Evolutionary conservation across 1,139 yeast species (phyloP).

Genomic region (Yamadazyma dushanensis): DNA sequence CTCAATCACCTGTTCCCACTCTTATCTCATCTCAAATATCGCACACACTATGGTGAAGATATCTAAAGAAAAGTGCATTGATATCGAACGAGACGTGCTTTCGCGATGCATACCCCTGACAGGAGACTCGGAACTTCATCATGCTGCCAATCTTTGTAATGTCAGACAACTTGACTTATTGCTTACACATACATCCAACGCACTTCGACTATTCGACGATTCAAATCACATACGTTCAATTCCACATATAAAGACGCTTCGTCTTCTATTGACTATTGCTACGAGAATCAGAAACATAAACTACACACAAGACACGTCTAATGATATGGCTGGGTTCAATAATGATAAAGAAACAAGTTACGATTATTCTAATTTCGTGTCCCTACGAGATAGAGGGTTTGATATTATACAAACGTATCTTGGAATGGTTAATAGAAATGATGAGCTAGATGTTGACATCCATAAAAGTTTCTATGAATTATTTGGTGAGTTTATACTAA

Average conservation of each 20-base stretch:
- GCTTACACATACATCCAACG: slow-evolving; percentile 25
- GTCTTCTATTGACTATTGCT: slow-evolving; percentile 33
- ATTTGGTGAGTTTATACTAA: neutral
- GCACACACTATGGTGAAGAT: neutral
- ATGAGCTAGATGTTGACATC: neutral
- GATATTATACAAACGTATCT: no score
- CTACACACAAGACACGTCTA: slow-evolving; percentile 23
- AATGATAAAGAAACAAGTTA: slow-evolving; percentile 22
- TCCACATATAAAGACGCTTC: slow-evolving; percentile 22
- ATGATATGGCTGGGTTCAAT: slow-evolving; percentile 22
- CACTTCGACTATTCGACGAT: neutral
- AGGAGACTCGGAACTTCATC: slow-evolving; percentile 9
- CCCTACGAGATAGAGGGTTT: slow-evolving; percentile 26
- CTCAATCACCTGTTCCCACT: neutral
- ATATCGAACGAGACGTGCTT: slow-evolving; percentile 9
- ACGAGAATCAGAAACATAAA: slow-evolving; percentile 27
- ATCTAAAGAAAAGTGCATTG: neutral
- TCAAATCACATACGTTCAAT: neutral
- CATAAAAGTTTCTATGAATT: neutral
- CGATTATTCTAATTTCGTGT: slow-evolving; percentile 19
- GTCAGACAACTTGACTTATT: slow-evolving; percentile 31
- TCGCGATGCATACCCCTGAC: slow-evolving; percentile 9
- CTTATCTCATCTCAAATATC: slow-evolving; percentile 1
- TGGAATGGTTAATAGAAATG: no score
- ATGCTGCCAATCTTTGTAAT: slow-evolving; percentile 24